Percentiles rank a stretch among this genome's conserved stretches.
phyloP scores from a whole-genome alignment of 2,329 filamentous ascomycete genomes.

The Colletotrichum liriopes region DNA sequence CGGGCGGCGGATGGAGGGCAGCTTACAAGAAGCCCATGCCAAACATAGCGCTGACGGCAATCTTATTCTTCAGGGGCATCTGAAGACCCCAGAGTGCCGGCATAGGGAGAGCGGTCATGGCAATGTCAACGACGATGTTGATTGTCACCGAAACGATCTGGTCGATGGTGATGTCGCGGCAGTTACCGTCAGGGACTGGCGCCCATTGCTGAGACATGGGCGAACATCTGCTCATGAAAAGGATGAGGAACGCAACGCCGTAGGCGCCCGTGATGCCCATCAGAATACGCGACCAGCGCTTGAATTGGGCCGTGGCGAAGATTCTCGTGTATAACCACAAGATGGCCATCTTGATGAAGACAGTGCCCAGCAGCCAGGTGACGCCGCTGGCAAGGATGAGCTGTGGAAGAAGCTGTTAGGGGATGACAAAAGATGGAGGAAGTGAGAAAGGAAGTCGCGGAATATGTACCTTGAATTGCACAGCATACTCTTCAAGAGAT shows the following conservation, averaged over 20 bases:
- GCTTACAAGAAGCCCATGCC: conserved; percentile 52
- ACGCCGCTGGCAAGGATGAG: conserved; percentile 48
- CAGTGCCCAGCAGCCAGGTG: conserved; percentile 49
- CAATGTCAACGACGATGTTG: conserved; percentile 50
- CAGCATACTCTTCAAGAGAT: conserved; percentile 21
- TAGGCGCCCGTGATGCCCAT: conserved; percentile 48
- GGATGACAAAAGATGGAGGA: too few relatives aligned
- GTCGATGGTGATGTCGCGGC: conserved; percentile 50
- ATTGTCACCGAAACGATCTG: conserved; percentile 47
- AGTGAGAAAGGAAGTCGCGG: not conserved
- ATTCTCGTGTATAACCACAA: conserved; percentile 51
- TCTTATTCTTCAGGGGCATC: conserved; percentile 56
- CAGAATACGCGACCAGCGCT: conserved; percentile 46
- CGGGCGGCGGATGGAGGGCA: not conserved
- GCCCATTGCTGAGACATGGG: conserved; percentile 52
- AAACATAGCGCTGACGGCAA: conserved; percentile 52
- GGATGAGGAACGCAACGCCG: conserved; percentile 49
- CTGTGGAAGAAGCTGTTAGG: conserved; percentile 27
- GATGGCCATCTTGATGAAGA: conserved; percentile 52
- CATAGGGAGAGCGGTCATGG: conserved; percentile 58
- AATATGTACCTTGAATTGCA: conserved; percentile 35
- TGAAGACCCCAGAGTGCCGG: conserved; percentile 60
- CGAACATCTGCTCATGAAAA: conserved; percentile 52
- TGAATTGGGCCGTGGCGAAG: conserved; percentile 49
- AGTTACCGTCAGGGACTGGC: conserved; percentile 53